Evolutionary conservation across 768 basidiomycete species (phyloP), one percentile per base, ranked within the genome.

Genomic region (Boletus rubescentipes): DNA sequence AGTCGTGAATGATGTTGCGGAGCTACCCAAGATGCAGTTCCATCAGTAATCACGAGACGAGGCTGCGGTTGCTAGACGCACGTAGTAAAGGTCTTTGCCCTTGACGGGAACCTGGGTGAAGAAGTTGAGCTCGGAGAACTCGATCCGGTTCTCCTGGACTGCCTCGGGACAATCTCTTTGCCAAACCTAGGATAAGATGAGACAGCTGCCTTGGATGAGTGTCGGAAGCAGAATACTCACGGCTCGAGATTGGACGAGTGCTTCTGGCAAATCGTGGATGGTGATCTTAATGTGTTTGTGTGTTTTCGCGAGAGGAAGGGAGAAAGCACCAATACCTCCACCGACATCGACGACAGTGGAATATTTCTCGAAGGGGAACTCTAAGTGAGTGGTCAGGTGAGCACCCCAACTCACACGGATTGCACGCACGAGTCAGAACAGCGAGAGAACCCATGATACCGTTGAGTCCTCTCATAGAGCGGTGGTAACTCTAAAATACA

Each of bases 281-380:
- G 64, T 65, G 8, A 73, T 55, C 36, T 64, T 61, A n/a, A 75
- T n/a, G 21, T 70, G 46, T 18, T 70, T 64, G 48, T 69, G 57
- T 20, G 23, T 61, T 30, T 65, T 63, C 3, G 61, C 62, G 3
- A 75, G 62, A 3, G 66, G 62, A 15, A 75, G 49, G 20, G 68
- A 61, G 30, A 67, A 64, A 11, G 64, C 56, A 9, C 73, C 73
- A 16, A 71, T 62, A 8, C 72, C 66, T 39, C 72, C 72, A 10
- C 72, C 73, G 4, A 74, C 62, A 45, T 74, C 73, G 21, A 72
- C 69, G 9, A 73, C 50, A 8, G 63, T 64, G 0, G 70, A 63
- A 42, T 63, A 62, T 23, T 58, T 58, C 10, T 51, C 53, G 45
- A 73, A 75, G 8, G 74, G 69, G 48, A 64, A 74, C 1, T 58